Base-by-base conservation (phyloP, 495 filamentous ascomycete genomes). In the Venustampulla echinocandica region DNA sequence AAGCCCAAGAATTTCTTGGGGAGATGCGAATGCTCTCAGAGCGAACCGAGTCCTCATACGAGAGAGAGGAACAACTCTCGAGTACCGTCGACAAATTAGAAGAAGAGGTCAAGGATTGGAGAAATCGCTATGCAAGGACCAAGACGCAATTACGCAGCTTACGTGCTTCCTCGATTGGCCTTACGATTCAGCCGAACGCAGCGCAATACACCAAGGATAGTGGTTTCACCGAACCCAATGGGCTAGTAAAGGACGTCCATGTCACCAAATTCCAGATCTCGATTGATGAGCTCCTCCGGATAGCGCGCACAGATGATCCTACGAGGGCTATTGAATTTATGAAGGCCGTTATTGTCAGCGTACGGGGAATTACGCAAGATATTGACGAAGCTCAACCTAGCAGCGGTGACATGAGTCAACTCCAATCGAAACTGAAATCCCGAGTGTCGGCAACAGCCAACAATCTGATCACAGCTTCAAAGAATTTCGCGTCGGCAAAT, bases 231-330 rank as follows among this genome's bases (percentile, higher is more conserved):
- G 72, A 83, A 47, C 70, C 76, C 9, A 73, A 84, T 40, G 92
- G 92, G 1, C 59, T 90, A 19, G 79, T 98, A 38, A 86, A 83
- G 64, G 90, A 95, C 64, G 77, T 95, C 17, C 83, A 95, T 65
- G 78, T 98, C 37, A 95, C 92, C 27, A 87, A 86, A 52, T 97
- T 94, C 71, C 92, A 98, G 61, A 83, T 96, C 52, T 79, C 89
- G 13, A 84, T 98, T 47, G 92, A 97, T 58, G 92, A 96, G 57
- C 76, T 97, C 4, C 70, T 98, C n/a, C 80, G 79, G 27, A 71
- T 71, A 33, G 87, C 86, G 2, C 80, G 90, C 13, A 71, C 67
- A 20, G 77, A 82, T n/a, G 80, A 84, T 40, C 80, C 87, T 0
- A 71, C 77, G 22, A 69, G 73, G 37, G 80, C 90, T 20, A 77